These are phyloP conservation scores for Triticum timopheevii DNA, from an alignment of 176 grass and related monocot species.

Conservation along the genomic window DNA sequence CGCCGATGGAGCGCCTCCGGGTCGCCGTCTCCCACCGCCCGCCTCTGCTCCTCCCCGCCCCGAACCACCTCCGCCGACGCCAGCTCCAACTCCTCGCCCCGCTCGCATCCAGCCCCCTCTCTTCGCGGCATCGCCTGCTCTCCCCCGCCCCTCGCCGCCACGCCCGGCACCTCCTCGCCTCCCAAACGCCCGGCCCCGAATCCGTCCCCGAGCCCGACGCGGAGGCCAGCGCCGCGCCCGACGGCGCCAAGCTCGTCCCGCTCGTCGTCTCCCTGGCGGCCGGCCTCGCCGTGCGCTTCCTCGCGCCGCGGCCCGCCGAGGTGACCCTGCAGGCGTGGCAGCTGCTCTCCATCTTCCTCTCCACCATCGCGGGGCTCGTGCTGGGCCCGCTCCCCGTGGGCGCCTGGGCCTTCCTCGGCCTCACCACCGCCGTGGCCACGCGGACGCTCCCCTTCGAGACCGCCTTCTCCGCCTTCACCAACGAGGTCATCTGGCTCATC, in stretches of 20 bases:
- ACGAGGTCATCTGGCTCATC: constrained; percentile 97
- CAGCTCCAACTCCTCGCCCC: not conserved
- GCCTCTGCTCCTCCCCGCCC: not conserved
- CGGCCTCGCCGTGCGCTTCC: constrained; percentile 74
- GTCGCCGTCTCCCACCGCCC: constrained; percentile 37
- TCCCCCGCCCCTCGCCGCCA: constrained; percentile 13
- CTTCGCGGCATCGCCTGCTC: constrained; percentile 14
- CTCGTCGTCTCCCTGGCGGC: constrained; percentile 60
- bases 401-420: constrained; percentile 95
- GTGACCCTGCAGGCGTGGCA: constrained; percentile 82
- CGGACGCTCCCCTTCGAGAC: constrained; percentile 72
- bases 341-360: constrained; percentile 88
- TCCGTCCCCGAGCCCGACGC: not conserved
- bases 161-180: constrained; percentile 22
- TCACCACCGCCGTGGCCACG: constrained; percentile 71
- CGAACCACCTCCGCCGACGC: not conserved
- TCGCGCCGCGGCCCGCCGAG: constrained; percentile 56
- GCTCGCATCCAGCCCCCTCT: not conserved
- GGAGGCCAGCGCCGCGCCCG: not conserved
- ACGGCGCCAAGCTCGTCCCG: constrained; percentile 60
- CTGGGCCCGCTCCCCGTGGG: constrained; percentile 83
- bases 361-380: constrained; percentile 82
- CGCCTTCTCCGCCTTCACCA: constrained; percentile 90
- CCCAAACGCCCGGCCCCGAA: not conserved
- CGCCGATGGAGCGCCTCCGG: constrained; percentile 49